Evolutionary conservation across 2,329 filamentous ascomycete species (phyloP).

Genomic region (Neopestalotiopsis sp.): DNA sequence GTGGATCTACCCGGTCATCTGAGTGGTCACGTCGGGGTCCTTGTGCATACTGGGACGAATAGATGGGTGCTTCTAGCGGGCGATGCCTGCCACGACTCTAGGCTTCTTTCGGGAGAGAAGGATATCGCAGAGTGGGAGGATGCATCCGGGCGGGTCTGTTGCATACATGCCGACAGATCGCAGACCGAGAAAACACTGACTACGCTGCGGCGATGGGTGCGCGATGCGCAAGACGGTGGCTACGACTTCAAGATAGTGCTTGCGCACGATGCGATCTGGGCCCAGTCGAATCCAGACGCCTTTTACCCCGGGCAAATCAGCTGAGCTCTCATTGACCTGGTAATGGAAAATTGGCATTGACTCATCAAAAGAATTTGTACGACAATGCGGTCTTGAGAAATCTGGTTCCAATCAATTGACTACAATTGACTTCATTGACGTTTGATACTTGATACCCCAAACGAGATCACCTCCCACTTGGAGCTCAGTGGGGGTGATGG

Average conservation of each 20-base stretch:
- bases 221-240: not conserved
- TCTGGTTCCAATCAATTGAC: too few species aligned
- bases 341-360: too few species aligned
- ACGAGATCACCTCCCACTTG: too few species aligned
- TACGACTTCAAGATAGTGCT: not conserved
- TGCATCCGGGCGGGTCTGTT: not conserved
- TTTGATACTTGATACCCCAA: too few species aligned
- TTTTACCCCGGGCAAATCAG: not conserved
- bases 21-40: conserved; percentile 55
- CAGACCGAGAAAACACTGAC: not conserved
- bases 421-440: too few species aligned
- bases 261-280: not conserved
- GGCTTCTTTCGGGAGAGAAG: conserved; percentile 56
- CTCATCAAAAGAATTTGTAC: too few species aligned
- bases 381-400: too few species aligned
- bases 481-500: too few species aligned
- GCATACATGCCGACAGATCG: not conserved
- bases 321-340: not conserved
- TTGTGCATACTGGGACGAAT: conserved; percentile 42
- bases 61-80: conserved; percentile 56
- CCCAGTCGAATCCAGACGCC: not conserved
- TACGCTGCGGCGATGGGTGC: not conserved
- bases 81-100: conserved; percentile 57
- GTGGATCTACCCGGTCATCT: conserved; percentile 57
- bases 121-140: conserved; percentile 50